Base-by-base conservation (phyloP, 2,329 filamentous ascomycete genomes). In the Epichloe uncinata region DNA sequence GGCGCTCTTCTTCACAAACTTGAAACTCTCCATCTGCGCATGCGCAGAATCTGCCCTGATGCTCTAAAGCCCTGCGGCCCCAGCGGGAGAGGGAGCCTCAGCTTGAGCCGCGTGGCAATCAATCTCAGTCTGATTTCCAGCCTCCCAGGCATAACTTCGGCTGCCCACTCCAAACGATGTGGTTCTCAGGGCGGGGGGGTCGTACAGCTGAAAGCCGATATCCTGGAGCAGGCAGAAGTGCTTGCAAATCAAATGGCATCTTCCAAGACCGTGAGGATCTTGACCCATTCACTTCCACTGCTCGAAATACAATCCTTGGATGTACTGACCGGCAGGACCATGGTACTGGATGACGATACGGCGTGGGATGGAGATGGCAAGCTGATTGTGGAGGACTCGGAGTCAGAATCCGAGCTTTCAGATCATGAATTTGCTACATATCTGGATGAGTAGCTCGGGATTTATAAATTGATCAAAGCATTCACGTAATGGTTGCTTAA, bases 321-420 rank as follows among this genome's bases (percentile, higher is more conserved):
- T 34, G 53, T 59, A 16, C 49, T 56, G 42, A 55, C 49, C 16
- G 56, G 54, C 45, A 58, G 50, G 45, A 54, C 33, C 12, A 58
- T 54, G 56, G 45, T 47, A n/a, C 34, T 58, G n/a, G 50, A 53
- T 15, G 50, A 52, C 11, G 47, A 48, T 40, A 45, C 48, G 41
- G 33, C 38, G n/a, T 59, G 56, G 57, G 47, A 57, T 13, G 54
- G 51, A 26, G 54, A 59, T 35, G 57, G 55, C 15, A 50, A 51
- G 43, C 38, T 38, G 33, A 26, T 54, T 4, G 16, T 52, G 37
- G 52, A 55, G 43, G 42, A 52, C 9, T 46, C 47, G 33, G 49
- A 43, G 34, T 26, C 51, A 9, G 55, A 56, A 41, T 53, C 55
- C 0, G 55, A 55, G 13, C 42, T 54, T 30, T 48, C 45, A 40